Evolutionary conservation across 2,329 filamentous ascomycete genomes (phyloP).

Genomic region (Dactylonectria macrodidyma): DNA sequence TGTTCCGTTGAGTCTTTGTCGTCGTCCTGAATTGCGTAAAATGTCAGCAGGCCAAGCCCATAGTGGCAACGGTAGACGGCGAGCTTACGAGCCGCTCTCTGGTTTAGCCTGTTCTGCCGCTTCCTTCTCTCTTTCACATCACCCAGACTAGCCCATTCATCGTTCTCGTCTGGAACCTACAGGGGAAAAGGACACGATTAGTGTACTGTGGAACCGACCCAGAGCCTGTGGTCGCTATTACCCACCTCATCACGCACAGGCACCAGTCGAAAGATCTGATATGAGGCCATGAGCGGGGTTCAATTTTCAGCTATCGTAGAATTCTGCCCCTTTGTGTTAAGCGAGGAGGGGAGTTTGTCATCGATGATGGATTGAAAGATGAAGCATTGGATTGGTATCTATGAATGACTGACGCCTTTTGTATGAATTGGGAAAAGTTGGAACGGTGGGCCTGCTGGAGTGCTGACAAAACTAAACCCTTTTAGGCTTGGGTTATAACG

Average conservation of each 20-base stretch:
- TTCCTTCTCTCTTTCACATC: conserved; percentile 39
- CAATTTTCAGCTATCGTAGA: neutral
- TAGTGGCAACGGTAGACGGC: neutral
- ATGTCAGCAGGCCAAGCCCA: conserved; percentile 4
- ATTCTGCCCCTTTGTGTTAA: neutral
- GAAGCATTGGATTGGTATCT: neutral
- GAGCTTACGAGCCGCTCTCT: conserved; percentile 35
- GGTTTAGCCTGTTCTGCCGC: conserved; percentile 40
- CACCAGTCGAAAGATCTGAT: conserved; percentile 40
- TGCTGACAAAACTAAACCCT: conserved; percentile 24
- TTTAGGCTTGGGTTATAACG: neutral
- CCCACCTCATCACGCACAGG: conserved; percentile 37
- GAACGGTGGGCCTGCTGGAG: neutral
- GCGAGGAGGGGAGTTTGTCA: neutral
- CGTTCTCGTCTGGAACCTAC: conserved; percentile 26
- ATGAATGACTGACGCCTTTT: conserved; percentile 29
- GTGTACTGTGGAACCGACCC: neutral
- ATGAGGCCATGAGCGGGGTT: conserved; percentile 30
- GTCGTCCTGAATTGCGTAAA: conserved; percentile 28
- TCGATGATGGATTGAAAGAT: neutral
- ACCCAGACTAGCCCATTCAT: conserved; percentile 37
- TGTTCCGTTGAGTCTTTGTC: conserved; percentile 30
- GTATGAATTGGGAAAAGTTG: conserved; percentile 15
- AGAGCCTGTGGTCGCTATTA: neutral
- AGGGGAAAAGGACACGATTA: conserved; percentile 10